Percentiles rank a stretch among this genome's conserved stretches.
phyloP scores from a whole-genome alignment of 805 yeast species.

The Metschnikowia lachancei region DNA sequence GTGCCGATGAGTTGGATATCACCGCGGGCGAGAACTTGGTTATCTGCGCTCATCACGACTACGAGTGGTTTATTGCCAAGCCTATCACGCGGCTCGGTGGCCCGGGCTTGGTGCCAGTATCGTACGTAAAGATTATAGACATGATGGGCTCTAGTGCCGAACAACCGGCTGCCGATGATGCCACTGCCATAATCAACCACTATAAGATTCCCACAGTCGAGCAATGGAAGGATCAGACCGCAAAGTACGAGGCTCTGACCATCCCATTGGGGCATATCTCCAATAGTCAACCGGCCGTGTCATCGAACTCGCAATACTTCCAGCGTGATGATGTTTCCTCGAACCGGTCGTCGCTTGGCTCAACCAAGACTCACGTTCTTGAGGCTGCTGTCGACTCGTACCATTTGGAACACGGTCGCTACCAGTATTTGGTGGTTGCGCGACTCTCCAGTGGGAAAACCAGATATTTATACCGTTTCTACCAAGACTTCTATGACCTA shows the following conservation, averaged over 20 bases:
- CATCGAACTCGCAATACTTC: conserved; percentile 40
- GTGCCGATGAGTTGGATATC: conserved; percentile 81
- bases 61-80: conserved; percentile 97
- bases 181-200: conserved; percentile 49
- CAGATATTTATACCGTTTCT: conserved; percentile 78
- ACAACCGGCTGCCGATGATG: conserved; percentile 42
- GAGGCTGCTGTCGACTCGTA: conserved; percentile 77
- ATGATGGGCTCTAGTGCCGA: conserved; percentile 40
- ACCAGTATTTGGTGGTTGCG: conserved; percentile 79
- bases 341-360: conserved; percentile 33
- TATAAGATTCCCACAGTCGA: conserved; percentile 88
- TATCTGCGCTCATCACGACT: conserved; percentile 93
- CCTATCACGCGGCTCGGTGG: conserved; percentile 95
- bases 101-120: conserved; percentile 92
- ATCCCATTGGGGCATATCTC: conserved; percentile 62
- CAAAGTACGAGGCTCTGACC: conserved; percentile 87
- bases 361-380: conserved; percentile 39
- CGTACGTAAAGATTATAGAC: conserved; percentile 84
- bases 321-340: conserved; percentile 23
- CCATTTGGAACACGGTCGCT: conserved; percentile 78
- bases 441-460: conserved; percentile 63
- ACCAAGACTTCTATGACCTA: conserved; percentile 93
- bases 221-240: conserved; percentile 90
- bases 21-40: conserved; percentile 84
- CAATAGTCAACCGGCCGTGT: conserved; percentile 24